phyloP scores from a whole-genome alignment of 2,329 filamentous ascomycete genomes.

The Cytospora paraplurivora region DNA sequence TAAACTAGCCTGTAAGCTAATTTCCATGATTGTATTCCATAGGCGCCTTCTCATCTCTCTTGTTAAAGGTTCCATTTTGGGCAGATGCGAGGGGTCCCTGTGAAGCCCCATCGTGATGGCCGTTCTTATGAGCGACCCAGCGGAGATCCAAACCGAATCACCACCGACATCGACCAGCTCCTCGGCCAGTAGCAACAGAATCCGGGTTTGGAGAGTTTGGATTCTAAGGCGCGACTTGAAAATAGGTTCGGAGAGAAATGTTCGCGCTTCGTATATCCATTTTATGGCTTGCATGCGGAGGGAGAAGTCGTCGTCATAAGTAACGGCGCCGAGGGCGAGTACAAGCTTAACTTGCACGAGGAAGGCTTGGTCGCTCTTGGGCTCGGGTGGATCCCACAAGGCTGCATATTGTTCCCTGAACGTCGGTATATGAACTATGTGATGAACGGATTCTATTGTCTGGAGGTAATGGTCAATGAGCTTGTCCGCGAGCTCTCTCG shows the following conservation, averaged over 20 bases:
- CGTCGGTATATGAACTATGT: slow-evolving; percentile 59
- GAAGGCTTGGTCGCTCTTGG: slow-evolving; percentile 44
- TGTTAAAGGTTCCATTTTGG: slow-evolving; percentile 49
- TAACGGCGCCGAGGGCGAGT: slow-evolving; percentile 52
- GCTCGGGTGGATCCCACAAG: slow-evolving; percentile 48
- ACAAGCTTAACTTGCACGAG: slow-evolving; percentile 56
- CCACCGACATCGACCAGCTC: slow-evolving; percentile 49
- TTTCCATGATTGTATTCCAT: slow-evolving; percentile 59
- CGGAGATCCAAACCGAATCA: slow-evolving; percentile 55
- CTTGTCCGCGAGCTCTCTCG: slow-evolving; percentile 47
- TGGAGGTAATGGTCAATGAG: slow-evolving; percentile 57
- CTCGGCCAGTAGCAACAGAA: slow-evolving; percentile 53
- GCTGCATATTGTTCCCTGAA: slow-evolving; percentile 57
- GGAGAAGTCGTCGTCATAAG: slow-evolving; percentile 49
- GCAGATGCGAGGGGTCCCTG: slow-evolving; percentile 54
- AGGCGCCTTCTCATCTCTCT: slow-evolving; percentile 58
- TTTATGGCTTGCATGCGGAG: slow-evolving; percentile 47
- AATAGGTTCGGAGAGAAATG: slow-evolving; percentile 50
- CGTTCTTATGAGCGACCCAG: slow-evolving; percentile 52
- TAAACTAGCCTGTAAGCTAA: slow-evolving; percentile 54
- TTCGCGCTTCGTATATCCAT: slow-evolving; percentile 56
- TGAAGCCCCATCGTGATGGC: slow-evolving; percentile 61
- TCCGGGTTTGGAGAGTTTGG: slow-evolving; percentile 52
- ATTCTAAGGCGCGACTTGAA: slow-evolving; percentile 54
- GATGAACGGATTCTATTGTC: slow-evolving; percentile 57